A percentile compares a stretch with the other conserved stretches of the same genome.
Conservation (phyloP, 192 early-diverging fungal genomes). For the Diversispora epigaea region DNA sequence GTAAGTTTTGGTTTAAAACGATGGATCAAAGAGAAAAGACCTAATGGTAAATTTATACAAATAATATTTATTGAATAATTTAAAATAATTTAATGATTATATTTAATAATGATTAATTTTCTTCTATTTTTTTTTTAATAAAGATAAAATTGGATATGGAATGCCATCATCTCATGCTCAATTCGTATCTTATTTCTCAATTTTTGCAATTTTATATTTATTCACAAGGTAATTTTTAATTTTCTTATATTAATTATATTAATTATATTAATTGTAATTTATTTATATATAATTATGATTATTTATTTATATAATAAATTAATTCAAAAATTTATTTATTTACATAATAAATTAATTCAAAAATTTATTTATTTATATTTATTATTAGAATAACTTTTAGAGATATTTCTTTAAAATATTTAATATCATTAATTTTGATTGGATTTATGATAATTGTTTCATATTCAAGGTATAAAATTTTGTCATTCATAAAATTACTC, state of each 20-base stretch:
- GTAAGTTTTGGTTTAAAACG: slow-evolving; percentile 64
- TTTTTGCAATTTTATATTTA: slow-evolving; percentile 55
- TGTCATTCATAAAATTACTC: not conserved
- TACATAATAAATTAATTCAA: not conserved
- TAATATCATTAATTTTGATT: slow-evolving; percentile 35
- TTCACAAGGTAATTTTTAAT: slow-evolving; percentile 41
- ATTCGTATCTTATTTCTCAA: slow-evolving; percentile 76
- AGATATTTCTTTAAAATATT: slow-evolving; percentile 40
- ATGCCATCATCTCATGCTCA: slow-evolving; percentile 86
- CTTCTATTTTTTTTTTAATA: slow-evolving; percentile 52
- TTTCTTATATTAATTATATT: not conserved
- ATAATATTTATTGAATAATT: not conserved
- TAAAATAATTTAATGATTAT: not conserved
- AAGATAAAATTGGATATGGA: slow-evolving; percentile 73
- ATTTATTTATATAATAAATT: not conserved
- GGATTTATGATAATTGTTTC: slow-evolving; percentile 34
- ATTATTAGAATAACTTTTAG: slow-evolving; percentile 22
- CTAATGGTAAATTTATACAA: slow-evolving; percentile 49
- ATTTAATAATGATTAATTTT: too few relatives aligned
- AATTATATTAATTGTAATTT: not conserved
- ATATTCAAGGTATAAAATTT: slow-evolving; percentile 33
- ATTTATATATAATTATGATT: too few relatives aligned
- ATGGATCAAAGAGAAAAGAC: slow-evolving; percentile 60
- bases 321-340: not conserved
- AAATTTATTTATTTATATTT: not conserved